Base-by-base conservation (phyloP, 257 asterid genomes). In the Ehretia macrophylla region DNA sequence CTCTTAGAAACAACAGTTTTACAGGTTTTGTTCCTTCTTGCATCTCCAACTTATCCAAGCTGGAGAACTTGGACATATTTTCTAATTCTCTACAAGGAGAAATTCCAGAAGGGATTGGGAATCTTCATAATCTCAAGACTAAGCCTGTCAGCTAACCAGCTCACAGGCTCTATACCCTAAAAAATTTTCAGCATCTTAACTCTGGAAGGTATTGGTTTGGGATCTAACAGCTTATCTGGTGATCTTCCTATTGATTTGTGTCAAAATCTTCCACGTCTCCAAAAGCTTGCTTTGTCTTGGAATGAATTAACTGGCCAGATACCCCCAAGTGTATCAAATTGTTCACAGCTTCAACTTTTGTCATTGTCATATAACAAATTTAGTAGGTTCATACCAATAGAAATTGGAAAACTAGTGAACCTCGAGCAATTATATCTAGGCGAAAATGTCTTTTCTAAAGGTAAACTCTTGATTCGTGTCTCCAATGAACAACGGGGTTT, bases 391-490 rank as follows among this genome's bases (percentile, higher is more conserved):
- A 23, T 77, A 38, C 77, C 74, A 8, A 16, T 13, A 11, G 55
- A n/a, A 17, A 58, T 77, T 50, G 69, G 71, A 11, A 48, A 60
- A 27, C 32, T 73, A 17, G 68, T 49, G 27, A 62, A 18, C 57
- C 75, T 73, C 47, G n/a, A 22, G 37, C 0, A 0, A 11, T 21
- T 75, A 1, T 0, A 16, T 17, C 69, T 75, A 8, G 64, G 60
- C 12, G 6, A 8, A 9, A 75, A 71, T 42, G 47, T 1, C 47
- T 42, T 65, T 59, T 20, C 18, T 42, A 14, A 10, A 42, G 47
- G 47, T 42, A 42, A 42, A 4, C 47, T 42, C 35, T 27, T 27
- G 3, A 27, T 27, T 27, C 35, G 6, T 27, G 35, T 27, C 35
- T 27, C 4, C 6, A 6, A 27, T 3, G 35, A 27, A 3, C 35